Evolutionary conservation across 257 asterid genomes (phyloP), one percentile per base, ranked within the genome.

Genomic region (Forsythia viridissima): DNA sequence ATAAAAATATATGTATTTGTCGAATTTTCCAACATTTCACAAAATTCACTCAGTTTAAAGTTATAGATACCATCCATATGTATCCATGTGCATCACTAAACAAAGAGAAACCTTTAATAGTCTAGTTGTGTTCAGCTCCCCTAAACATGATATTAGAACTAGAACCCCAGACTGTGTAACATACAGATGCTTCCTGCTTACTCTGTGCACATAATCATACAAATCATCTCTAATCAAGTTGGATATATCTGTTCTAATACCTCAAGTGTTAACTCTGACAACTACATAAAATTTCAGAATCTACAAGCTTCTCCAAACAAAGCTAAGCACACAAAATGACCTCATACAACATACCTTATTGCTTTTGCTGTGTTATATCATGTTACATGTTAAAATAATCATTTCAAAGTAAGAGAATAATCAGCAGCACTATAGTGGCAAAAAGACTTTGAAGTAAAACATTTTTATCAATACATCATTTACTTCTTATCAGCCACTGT

Each of bases 381-480:
- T 71, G 10, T 52, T 81, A 51, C 61, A 57, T n/a, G 42, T 43
- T 21, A 61, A 65, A 74, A 46, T 67, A 69, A 74, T 10, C 68
- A 55, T 80, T 36, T 77, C 73, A n/a, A 77, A 13, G 41, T 18
- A 59, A 46, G 67, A 78, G 40, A 79, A 77, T 57, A 75, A 51
- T 68, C 39, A 30, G 57, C 41, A 70, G 67, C 46, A 44, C 16
- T 69, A 65, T 55, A 38, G 65, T 77, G 11, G 40, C 77, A 43
- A 55, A 20, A 11, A 59, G 67, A 61, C 38, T 61, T 16, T 15
- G 40, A 16, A 73, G 21, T 39, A 46, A 39, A 6, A 13, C 8
- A 34, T 18, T 59, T 59, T 20, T 21, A 0, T 2, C 10, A 43
- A 6, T 38, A 67, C 34, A 30, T 30, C 34, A 30, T 30, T 30